Percentiles rank a stretch among this genome's conserved stretches.
phyloP scores from a whole-genome alignment of 2,329 filamentous ascomycete species.

The Fusarium goolgardi region DNA sequence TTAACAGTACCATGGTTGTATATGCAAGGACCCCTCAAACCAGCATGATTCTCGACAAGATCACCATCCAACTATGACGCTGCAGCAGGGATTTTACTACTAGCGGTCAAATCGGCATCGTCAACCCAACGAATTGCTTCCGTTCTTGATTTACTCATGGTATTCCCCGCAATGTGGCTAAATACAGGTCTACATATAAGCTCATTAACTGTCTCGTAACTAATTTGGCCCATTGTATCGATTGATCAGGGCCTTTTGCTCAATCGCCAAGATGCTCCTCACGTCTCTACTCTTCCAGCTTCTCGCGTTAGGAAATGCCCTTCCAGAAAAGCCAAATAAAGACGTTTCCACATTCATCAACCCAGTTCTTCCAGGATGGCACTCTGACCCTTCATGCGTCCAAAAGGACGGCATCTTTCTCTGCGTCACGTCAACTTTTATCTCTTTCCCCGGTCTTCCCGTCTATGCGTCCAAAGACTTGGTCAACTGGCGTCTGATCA shows the following conservation, averaged over 20 bases:
- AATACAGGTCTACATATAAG: not conserved
- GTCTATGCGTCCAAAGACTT: constrained; percentile 65
- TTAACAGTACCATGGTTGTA: not conserved
- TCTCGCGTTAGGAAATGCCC: constrained; percentile 3
- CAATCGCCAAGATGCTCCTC: constrained; percentile 4
- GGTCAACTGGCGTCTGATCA: constrained; percentile 59
- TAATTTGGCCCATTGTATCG: accelerated
- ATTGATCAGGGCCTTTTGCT: not conserved
- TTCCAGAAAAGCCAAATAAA: not conserved
- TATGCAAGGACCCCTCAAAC: constrained; percentile 9
- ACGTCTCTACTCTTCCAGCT: constrained; percentile 3
- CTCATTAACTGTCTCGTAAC: too few relatives aligned
- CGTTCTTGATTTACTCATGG: not conserved
- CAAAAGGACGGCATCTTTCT: constrained; percentile 61
- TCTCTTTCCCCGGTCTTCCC: constrained; percentile 63
- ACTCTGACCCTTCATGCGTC: constrained; percentile 62
- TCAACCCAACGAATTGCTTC: not conserved
- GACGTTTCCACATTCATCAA: constrained; percentile 47
- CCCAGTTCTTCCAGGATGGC: constrained; percentile 62
- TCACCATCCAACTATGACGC: constrained; percentile 9
- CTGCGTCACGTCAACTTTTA: constrained; percentile 64
- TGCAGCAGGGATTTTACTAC: not conserved
- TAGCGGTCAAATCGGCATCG: constrained; percentile 23
- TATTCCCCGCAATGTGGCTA: constrained; percentile 16
- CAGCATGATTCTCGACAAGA: constrained; percentile 8